These are phyloP conservation scores for Calonectria multiphialidica DNA, from an alignment of 2,329 filamentous ascomycete genomes.

Conservation along the genomic window DNA sequence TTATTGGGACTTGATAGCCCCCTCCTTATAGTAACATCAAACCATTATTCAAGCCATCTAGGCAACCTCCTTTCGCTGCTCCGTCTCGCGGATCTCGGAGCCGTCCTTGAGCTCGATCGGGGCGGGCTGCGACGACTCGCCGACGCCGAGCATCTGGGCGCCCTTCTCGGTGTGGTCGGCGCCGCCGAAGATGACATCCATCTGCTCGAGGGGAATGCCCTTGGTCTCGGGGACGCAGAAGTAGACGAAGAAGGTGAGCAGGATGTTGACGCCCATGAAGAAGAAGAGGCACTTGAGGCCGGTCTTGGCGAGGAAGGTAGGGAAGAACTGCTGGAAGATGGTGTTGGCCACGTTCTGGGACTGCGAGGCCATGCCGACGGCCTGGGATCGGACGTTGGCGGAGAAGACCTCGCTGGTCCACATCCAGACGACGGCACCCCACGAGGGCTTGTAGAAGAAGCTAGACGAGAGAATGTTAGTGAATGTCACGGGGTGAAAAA, in stretches of 20 bases:
- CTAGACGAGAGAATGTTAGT: constrained; percentile 42
- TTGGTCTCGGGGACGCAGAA: constrained; percentile 67
- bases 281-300: constrained; percentile 57
- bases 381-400: constrained; percentile 79
- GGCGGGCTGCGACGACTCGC: constrained; percentile 11
- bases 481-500: background rate
- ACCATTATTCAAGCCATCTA: background rate
- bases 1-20: background rate
- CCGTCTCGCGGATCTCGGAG: constrained; percentile 34
- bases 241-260: constrained; percentile 62
- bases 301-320: constrained; percentile 71
- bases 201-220: constrained; percentile 69
- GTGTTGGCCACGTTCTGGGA: constrained; percentile 75
- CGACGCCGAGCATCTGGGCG: constrained; percentile 42
- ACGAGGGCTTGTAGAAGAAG: constrained; percentile 77
- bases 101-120: constrained; percentile 39
- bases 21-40: background rate
- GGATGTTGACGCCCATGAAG: constrained; percentile 52
- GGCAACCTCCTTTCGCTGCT: constrained; percentile 38
- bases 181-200: constrained; percentile 70
- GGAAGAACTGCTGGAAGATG: constrained; percentile 79
- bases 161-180: constrained; percentile 45
- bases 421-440: constrained; percentile 79
- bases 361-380: constrained; percentile 74
- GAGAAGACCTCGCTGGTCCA: constrained; percentile 78